phyloP scores from a whole-genome alignment of 2,329 filamentous ascomycete genomes.

The Pseudogymnoascus sp. region DNA sequence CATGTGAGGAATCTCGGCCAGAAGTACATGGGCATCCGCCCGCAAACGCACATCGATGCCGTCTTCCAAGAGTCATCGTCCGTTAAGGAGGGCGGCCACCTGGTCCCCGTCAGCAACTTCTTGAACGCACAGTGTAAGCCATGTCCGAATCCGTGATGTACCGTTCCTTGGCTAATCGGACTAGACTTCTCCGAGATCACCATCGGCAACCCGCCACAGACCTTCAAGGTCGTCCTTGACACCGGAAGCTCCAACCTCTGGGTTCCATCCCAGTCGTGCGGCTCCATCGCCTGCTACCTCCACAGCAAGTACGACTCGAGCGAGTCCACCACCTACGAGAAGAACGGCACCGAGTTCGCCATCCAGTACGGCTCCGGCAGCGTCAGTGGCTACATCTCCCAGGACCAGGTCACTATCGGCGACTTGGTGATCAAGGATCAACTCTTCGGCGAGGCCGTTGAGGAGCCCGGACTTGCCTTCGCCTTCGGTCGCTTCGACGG shows the following conservation, averaged over 20 bases:
- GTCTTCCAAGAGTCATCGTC: conserved; percentile 68
- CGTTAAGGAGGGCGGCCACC: conserved; percentile 61
- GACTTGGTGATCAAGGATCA: conserved; percentile 83
- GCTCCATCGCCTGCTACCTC: conserved; percentile 95
- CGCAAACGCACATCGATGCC: conserved; percentile 61
- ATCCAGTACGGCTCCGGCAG: conserved; percentile 94
- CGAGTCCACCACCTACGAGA: conserved; percentile 81
- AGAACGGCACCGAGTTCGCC: conserved; percentile 86
- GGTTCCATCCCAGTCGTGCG: conserved; percentile 87
- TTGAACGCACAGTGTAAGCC: conserved; percentile 93
- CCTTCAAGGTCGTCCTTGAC: conserved; percentile 97
- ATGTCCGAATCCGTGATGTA: neutral
- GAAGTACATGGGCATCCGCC: conserved; percentile 88
- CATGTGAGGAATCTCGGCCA: conserved; percentile 80
- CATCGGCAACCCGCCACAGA: conserved; percentile 85
- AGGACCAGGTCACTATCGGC: conserved; percentile 80
- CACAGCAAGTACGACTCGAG: conserved; percentile 95
- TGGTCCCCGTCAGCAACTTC: conserved; percentile 92
- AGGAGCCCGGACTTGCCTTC: conserved; percentile 92
- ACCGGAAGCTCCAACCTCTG: conserved; percentile 98
- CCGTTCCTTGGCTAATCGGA: conserved; percentile 13
- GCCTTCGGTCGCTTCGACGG: conserved; percentile 97
- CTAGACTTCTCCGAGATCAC: conserved; percentile 94
- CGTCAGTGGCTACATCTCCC: conserved; percentile 86
- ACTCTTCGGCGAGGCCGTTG: conserved; percentile 93